Conservation (phyloP, 805 yeast genomes). For the Pichia nanzhaoensis region DNA sequence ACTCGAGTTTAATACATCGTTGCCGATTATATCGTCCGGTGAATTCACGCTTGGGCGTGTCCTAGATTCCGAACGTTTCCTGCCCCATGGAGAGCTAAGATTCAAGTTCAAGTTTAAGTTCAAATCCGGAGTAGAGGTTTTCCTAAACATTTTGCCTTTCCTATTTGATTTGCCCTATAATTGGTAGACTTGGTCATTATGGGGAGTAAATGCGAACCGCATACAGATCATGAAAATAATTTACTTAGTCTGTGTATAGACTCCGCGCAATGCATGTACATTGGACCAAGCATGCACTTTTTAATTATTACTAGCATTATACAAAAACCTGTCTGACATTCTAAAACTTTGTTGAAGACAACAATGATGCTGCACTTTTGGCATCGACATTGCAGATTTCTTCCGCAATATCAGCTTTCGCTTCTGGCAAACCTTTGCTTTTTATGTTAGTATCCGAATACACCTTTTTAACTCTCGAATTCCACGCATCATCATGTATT, state of each 20-base stretch:
- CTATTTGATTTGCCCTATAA: no score
- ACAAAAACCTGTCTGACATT: no score
- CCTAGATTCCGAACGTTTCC: background rate
- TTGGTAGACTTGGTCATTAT: no score
- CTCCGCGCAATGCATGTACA: no score
- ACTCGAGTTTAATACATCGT: background rate
- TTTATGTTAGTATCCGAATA: background rate
- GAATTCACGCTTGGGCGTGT: background rate
- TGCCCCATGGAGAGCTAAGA: conserved; percentile 8
- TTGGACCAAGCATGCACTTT: background rate
- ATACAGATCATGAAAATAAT: no score
- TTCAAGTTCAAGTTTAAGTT: conserved; percentile 7
- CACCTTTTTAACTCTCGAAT: conserved; percentile 26
- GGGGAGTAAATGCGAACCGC: no score
- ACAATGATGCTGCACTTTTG: conserved; percentile 70
- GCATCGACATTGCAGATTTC: conserved; percentile 52
- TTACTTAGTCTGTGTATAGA: no score
- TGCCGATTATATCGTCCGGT: background rate
- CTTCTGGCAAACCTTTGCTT: background rate
- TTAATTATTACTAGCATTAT: no score
- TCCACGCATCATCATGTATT: conserved; percentile 29
- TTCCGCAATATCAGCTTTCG: conserved; percentile 8
- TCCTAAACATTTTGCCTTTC: conserved; percentile 7
- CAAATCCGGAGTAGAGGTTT: conserved; percentile 5
- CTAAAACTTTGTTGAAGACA: conserved; percentile 66